These are phyloP conservation scores for Trapa incisa DNA, from an alignment of 345 rosid genomes.

Conservation along the genomic window DNA sequence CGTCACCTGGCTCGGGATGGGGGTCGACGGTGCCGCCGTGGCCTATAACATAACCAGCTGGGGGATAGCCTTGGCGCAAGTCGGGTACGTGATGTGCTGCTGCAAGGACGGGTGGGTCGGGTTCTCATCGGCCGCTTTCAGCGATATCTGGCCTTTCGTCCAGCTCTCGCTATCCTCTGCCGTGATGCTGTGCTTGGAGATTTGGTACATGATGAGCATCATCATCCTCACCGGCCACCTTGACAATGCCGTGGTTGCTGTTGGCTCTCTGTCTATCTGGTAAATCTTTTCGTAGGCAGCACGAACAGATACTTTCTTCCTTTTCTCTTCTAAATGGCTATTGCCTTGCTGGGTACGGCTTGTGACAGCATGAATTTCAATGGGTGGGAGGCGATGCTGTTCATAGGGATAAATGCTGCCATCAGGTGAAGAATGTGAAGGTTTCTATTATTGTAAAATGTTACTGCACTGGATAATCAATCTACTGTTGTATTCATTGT, in stretches of 20 bases:
- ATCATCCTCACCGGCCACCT: conserved; percentile 63
- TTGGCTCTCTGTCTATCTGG: conserved; percentile 77
- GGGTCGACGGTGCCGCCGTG: conserved; percentile 52
- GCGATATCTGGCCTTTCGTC: conserved; percentile 62
- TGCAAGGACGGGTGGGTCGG: conserved; percentile 64
- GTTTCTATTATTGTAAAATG: too few species aligned
- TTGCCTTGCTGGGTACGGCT: background rate
- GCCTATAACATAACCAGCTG: conserved; percentile 44
- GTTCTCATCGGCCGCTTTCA: conserved; percentile 45
- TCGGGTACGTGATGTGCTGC: conserved; percentile 40
- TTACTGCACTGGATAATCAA: too few species aligned
- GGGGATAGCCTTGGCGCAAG: conserved; percentile 32
- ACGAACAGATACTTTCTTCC: background rate
- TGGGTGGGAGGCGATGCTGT: conserved; percentile 66
- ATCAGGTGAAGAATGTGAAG: conserved; percentile 28
- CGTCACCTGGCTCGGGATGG: conserved; percentile 31
- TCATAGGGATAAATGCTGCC: conserved; percentile 68
- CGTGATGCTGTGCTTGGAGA: conserved; percentile 72
- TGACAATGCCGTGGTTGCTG: conserved; percentile 51
- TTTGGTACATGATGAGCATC: conserved; percentile 83
- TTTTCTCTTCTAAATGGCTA: background rate
- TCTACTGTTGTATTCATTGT: too few species aligned
- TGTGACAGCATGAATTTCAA: conserved; percentile 62
- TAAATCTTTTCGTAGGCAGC: background rate
- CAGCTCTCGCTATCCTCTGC: conserved; percentile 70